These are phyloP conservation scores for Domatiomyces globalis DNA, from an alignment of 2,329 filamentous ascomycete species.

Conservation along the genomic window DNA sequence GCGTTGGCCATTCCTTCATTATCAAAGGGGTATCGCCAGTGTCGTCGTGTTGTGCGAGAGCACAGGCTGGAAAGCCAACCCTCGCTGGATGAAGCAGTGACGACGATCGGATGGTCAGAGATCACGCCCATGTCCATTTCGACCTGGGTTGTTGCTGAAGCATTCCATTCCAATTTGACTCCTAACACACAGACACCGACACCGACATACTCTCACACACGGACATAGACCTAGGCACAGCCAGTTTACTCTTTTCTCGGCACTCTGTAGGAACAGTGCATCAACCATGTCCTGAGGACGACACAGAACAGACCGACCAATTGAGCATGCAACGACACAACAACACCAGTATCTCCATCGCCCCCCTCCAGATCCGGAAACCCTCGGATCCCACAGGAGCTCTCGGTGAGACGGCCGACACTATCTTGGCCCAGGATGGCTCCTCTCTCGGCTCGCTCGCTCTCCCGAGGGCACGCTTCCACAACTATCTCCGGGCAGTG, in stretches of 20 bases:
- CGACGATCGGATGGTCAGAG: background rate
- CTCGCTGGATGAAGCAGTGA: background rate
- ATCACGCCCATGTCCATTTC: background rate
- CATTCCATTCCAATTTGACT: background rate
- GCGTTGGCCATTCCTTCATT: too few species aligned
- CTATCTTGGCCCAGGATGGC: constrained; percentile 15
- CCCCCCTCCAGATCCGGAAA: constrained; percentile 18
- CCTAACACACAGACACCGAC: background rate
- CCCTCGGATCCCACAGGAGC: constrained; percentile 48
- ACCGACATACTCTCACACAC: too few species aligned
- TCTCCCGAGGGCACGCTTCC: constrained; percentile 52
- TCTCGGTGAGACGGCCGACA: constrained; percentile 49
- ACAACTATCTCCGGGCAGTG: constrained; percentile 89
- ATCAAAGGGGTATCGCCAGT: too few species aligned
- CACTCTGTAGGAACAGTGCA: background rate
- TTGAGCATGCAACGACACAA: background rate
- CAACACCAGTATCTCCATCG: constrained; percentile 17
- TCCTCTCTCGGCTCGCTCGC: constrained; percentile 31
- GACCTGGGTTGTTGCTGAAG: background rate
- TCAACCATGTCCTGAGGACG: background rate
- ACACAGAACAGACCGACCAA: background rate
- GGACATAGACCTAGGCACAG: background rate
- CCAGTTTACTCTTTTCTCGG: background rate
- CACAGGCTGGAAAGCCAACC: background rate
- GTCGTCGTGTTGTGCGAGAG: too few species aligned